Base-by-base conservation (phyloP, 2,329 filamentous ascomycete genomes). In the Monosporascus ibericus region DNA sequence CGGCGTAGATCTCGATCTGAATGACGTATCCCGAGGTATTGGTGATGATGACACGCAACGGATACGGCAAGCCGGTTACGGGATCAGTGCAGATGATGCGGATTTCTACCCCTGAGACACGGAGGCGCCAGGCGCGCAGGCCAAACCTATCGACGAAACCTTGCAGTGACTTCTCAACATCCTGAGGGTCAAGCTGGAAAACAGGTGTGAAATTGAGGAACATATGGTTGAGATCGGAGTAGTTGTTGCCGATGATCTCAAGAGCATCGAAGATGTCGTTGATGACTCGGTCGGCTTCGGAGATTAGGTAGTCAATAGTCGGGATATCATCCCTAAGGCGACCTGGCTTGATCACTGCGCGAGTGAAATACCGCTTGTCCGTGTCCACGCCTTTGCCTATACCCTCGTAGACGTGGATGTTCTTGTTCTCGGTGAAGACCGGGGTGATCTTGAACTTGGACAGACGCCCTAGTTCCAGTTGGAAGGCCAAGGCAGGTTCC, bases 201-300 rank as follows among this genome's bases (percentile, higher is more conserved):
- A 96, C 89, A 9, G 92, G 90, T 0, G 90, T 94, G 77, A 99
- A 99, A 82, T 99, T 97, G 80, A 99, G 94, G 79, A 99, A 99
- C 80, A 99, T 94, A 76, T 99, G 94, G 80, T 99, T 99, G 68
- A 99, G 81, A 79, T 99, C 94, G 49, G 94, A 96, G 77, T 95
- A 95, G 78, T 96, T 97, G 80, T 96, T 96, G 68, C 94, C 94
- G 67, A 96, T 95, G 64, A 99, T 96, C 79, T 99, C 94, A 53
- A 99, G 79, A 44, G 94, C 94, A 68, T 99, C 94, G 49, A 97
- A 84, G 65, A 99, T 97, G 68, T 99, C 94, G 69, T 90, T 97
- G 82, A 99, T 92, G 63, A 97, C 80, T 58, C 94, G 87, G 67
- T 99, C 92, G 39, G 92, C 92, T 77, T 99, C 94, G 1, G 92